Evolutionary conservation across 768 basidiomycete species (phyloP).

Genomic region (Cytidiella melzeri): DNA sequence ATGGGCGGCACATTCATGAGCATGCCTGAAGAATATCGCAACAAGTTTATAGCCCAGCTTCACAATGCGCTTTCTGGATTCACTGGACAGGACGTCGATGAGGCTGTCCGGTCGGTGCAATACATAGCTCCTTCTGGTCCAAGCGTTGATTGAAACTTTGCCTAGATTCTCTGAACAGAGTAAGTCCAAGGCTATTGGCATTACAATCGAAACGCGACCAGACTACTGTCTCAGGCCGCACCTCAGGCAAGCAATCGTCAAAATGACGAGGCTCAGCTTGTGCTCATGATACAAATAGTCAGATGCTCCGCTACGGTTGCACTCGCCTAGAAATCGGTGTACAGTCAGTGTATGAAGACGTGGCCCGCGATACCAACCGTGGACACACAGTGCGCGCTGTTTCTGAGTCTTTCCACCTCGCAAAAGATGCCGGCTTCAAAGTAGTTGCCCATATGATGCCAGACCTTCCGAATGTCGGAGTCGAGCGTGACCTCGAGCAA

Average conservation of each 20-base stretch:
- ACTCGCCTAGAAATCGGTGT: constrained; percentile 98
- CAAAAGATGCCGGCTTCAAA: constrained; percentile 99
- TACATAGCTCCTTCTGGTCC: background rate
- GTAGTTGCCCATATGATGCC: constrained; percentile 99
- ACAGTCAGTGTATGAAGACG: constrained; percentile 98
- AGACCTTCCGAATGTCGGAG: constrained; percentile 94
- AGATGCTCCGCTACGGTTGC: constrained; percentile 99
- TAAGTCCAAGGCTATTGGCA: constrained; percentile 97
- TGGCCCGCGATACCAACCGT: constrained; percentile 96
- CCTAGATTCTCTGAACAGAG: constrained; percentile 91
- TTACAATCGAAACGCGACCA: constrained; percentile 97
- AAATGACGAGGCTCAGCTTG: background rate
- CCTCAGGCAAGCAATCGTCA: constrained; percentile 53
- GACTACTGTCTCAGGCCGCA: constrained; percentile 98
- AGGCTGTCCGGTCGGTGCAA: constrained; percentile 72
- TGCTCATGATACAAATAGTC: constrained; percentile 39
- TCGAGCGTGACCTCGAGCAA: constrained; percentile 95
- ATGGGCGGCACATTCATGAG: constrained; percentile 99
- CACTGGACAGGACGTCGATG: constrained; percentile 89
- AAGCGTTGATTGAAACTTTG: background rate
- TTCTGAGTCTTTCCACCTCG: constrained; percentile 93
- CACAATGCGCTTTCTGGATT: constrained; percentile 97
- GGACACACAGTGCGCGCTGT: constrained; percentile 98
- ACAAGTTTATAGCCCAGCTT: constrained; percentile 89
- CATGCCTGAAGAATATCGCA: constrained; percentile 95